Evolutionary conservation across 441 rosid species (phyloP), one percentile per base, ranked within the genome.

Genomic region (Erodium texanum): DNA sequence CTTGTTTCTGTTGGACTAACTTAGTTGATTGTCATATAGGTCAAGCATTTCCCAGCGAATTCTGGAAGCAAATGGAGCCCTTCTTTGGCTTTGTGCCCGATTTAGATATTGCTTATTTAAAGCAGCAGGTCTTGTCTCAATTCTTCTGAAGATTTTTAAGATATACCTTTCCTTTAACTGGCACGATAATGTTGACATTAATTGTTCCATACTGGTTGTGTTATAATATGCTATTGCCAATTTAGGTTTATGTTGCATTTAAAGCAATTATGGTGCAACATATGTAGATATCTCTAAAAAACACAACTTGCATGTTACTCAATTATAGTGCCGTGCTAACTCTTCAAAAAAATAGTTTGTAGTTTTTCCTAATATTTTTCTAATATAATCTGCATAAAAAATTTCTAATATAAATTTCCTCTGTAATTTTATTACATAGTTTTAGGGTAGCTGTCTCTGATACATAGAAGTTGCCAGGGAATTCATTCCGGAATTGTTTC

Each of bases 51-150:
- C 77, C 84, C 23, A 83, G 78, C 70, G 71, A 83, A 68, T 87
- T 92, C 73, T 92, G 98, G 99, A 86, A 81, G 86, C 89, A 85
- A 71, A 87, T 90, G 91, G 98, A 92, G 79, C 83, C 83, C 24
- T 79, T 82, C 77, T 85, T 92, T 79, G 83, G 92, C 75, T 78
- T 78, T 74, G 69, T 90, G 79, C 82, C 93, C 79, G 92, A 95
- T 78, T 76, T 72, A 68, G 96, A 92, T 75, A 76, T 90, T 71
- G 74, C 77, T 77, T 76, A 72, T 79, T 66, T 89, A 77, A 85
- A 87, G 76, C 87, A 87, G 78, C 93, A 82, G 98, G 99, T 84
- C 1, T 22, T 59, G 5, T 59, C 29, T 59, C 63, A 22, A 19
- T 23, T 59, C 63, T 59, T 2, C 3, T 68, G 0, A 9, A n/a